Conservation (phyloP, 352 stramenopile genomes). For the Pythium dissotocum region DNA sequence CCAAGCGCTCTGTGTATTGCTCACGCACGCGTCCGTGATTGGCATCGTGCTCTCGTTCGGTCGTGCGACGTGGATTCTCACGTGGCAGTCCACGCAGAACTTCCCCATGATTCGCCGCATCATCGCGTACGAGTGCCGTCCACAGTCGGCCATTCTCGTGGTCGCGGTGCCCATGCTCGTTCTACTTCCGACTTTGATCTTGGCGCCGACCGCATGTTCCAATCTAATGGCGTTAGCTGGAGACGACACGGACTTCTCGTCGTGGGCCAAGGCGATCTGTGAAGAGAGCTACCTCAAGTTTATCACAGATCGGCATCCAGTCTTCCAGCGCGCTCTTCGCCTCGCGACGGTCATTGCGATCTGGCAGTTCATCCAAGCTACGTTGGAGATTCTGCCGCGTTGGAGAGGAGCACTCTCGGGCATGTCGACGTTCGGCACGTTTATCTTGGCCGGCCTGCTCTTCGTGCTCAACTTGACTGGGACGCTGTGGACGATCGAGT, state of each 20-base stretch:
- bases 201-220: constrained; percentile 64
- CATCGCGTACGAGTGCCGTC: constrained; percentile 72
- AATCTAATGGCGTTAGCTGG: constrained; percentile 16
- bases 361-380: constrained; percentile 86
- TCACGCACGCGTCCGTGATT: constrained; percentile 85
- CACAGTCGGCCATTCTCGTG: constrained; percentile 78
- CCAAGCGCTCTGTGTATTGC: constrained; percentile 73
- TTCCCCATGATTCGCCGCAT: constrained; percentile 88
- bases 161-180: constrained; percentile 73
- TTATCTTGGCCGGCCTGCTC: constrained; percentile 59
- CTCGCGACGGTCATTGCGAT: constrained; percentile 82
- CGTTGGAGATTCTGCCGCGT: constrained; percentile 72
- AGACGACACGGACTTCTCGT: constrained; percentile 9
- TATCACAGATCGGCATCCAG: constrained; percentile 73
- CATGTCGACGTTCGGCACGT: constrained; percentile 51
- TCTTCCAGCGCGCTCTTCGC: constrained; percentile 82
- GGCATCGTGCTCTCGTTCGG: constrained; percentile 83
- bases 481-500: constrained; percentile 74
- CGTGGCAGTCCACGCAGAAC: constrained; percentile 85
- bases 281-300: constrained; percentile 86
- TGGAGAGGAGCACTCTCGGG: constrained; percentile 67
- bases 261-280: constrained; percentile 59
- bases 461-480: constrained; percentile 63
- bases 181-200: constrained; percentile 73
- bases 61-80: constrained; percentile 86